Evolutionary conservation across 2,329 filamentous ascomycete species (phyloP), one percentile per base, ranked within the genome.

Genomic region (Fusarium humuli): DNA sequence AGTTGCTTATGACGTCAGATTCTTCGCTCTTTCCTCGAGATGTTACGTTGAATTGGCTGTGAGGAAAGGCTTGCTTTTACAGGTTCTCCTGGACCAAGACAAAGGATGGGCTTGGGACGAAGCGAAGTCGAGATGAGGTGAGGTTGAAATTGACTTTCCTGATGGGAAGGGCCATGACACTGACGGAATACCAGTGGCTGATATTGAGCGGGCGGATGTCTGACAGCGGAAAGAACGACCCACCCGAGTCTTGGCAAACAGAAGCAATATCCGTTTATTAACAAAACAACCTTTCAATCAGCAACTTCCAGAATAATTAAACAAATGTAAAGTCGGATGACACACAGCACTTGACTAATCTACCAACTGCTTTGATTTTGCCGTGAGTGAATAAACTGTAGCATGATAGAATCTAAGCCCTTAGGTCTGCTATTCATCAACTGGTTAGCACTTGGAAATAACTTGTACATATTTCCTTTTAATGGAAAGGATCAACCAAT

Each of bases 131-230:
- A 27, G 22, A 22, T 57, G 44, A 49, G 37, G 42, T 61, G 61
- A 69, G 44, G 64, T 71, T 66, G 60, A 66, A 71, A 71, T 69
- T 71, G 68, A 37, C 64, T 58, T 69, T 66, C 41, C 27, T 42
- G 12, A 29, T 32, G 57, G 68, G 46, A 54, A 68, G 44, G 54
- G 46, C 29, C 44, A 54, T 18, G 42, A 46, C 22, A 65, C 18
- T 34, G 41, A 49, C 41, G 10, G 9, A 25, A 48, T 42, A 25
- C 40, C 41, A 45, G 45, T 50, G 63, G 67, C 47, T 70, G 42
- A 49, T 55, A 29, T 29, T 16, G 41, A 9, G 37, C 23, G 42
- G 46, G 10, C 45, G 50, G 55, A 44, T 42, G n/a, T 44, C n/a
- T 65, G 52, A 45, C 49, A 50, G 42, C 42, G 50, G 40, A 34